Percentiles rank a stretch among this genome's conserved stretches.
These are phyloP conservation scores for Chlorella sp. DNA, from an alignment of 139 green algal species.

Conservation along the genomic window DNA sequence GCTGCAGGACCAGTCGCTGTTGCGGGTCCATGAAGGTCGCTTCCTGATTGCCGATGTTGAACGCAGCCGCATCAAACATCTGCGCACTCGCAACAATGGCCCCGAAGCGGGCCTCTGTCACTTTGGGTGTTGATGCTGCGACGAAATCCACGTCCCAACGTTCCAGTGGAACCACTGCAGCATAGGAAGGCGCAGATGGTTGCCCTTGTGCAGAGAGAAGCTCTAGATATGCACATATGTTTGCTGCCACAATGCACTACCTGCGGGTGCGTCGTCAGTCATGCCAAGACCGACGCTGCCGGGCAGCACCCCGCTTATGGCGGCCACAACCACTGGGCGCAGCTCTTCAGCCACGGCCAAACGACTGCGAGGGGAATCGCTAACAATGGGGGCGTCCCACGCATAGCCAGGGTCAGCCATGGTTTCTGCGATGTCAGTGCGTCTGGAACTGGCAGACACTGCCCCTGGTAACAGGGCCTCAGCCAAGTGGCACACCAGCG, in stretches of 20 bases:
- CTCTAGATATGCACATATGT: background rate
- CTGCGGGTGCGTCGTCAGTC: background rate
- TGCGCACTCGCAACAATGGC: conserved; percentile 49
- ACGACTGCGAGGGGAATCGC: background rate
- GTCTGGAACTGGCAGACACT: background rate
- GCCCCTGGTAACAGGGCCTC: background rate
- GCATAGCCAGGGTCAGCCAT: too few species aligned
- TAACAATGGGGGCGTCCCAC: too few species aligned
- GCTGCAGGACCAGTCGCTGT: conserved; percentile 78
- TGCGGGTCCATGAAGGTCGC: conserved; percentile 73
- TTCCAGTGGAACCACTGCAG: conserved; percentile 43
- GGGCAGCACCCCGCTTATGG: background rate
- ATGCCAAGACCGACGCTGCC: background rate
- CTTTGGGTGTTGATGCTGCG: background rate
- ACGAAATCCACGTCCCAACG: conserved; percentile 58
- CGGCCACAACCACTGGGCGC: background rate
- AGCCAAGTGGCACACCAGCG: conserved; percentile 1
- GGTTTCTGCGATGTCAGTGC: too few species aligned
- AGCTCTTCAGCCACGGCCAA: background rate
- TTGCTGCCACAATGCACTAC: background rate
- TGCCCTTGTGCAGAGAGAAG: background rate
- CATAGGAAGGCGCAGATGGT: background rate
- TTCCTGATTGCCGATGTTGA: conserved; percentile 54
- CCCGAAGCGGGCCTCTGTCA: conserved; percentile 48
- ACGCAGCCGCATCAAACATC: conserved; percentile 46